Evolutionary conservation across 306 rosid species (phyloP).

Genomic region (Ceratonia siliqua): DNA sequence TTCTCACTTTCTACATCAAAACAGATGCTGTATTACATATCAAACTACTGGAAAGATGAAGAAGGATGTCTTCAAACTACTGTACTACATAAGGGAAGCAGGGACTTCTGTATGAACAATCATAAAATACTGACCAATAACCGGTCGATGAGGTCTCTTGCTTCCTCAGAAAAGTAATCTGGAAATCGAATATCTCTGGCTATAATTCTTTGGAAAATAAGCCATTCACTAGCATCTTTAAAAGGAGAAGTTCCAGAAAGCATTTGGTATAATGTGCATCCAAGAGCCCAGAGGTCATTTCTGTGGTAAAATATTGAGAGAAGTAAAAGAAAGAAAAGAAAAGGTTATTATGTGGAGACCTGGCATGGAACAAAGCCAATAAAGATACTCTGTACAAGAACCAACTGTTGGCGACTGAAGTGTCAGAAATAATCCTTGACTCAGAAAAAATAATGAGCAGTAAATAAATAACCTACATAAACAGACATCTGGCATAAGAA

Average conservation of each 20-base stretch:
- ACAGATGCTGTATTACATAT: no score
- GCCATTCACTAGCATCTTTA: slow-evolving; percentile 99
- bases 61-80: no score
- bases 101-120: slow-evolving; percentile 1
- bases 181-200: slow-evolving; percentile 97
- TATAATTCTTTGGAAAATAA: slow-evolving; percentile 94
- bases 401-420: slow-evolving; percentile 17
- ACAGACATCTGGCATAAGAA: slow-evolving; percentile 12
- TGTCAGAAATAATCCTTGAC: slow-evolving; percentile 7
- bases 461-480: neutral
- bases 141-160: slow-evolving; percentile 83
- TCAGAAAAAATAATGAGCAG: slow-evolving; percentile 10
- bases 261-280: slow-evolving; percentile 99
- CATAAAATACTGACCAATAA: slow-evolving; percentile 67
- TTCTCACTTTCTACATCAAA: no score
- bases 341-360: slow-evolving; percentile 27
- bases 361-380: slow-evolving; percentile 26
- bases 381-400: neutral
- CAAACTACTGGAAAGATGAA: no score
- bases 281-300: slow-evolving; percentile 99
- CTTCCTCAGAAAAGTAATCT: slow-evolving; percentile 79
- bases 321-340: slow-evolving; percentile 27
- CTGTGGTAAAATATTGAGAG: slow-evolving; percentile 54
- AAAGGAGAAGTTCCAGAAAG: slow-evolving; percentile 99
- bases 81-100: slow-evolving; percentile 7